Evolutionary conservation across 2,329 filamentous ascomycete species (phyloP), one percentile per base, ranked within the genome.

Genomic region (Blumeria graminis): DNA sequence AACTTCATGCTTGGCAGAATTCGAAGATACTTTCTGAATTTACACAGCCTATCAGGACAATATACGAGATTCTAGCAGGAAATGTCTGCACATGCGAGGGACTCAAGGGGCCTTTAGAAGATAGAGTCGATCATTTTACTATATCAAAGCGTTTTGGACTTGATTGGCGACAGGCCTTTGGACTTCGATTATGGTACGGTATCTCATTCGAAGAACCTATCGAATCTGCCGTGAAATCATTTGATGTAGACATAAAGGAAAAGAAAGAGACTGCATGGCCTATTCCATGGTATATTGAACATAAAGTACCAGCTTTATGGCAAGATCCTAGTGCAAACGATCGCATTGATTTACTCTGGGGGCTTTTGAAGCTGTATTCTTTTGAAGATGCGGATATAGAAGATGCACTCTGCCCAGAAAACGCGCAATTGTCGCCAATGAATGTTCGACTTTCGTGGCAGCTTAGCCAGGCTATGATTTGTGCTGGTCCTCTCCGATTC

Each of bases 111-210:
- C 78, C 85, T 0, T 71, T 82, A 8, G 92, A 96, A 68, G 86
- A 96, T 68, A 81, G 84, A 48, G 76, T 83, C 41, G 76, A 81
- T 13, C 82, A 82, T 0, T 94, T 98, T 65, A 76, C 81, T 56
- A 85, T 98, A 61, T 85, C 87, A 0, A 77, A 84, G 63, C 81
- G 82, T 51, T 98, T 95, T 66, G 80, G 80, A 4, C 74, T 98
- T 38, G 85, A 93, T 66, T 98, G 92, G 92, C 82, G 86, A 67
- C 89, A 94, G 65, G 82, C 89, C 0, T 94, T 98, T 68, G 90
- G 86, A 10, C 74, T 98, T 54, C 81, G 89, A 46, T 73, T 98
- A 1, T 96, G 88, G 85, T 98, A 94, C 67, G 82, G 81, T 48
- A 84, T 81, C 43, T 74, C 77, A 1, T 72, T 77, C 36, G 74